Conservation (phyloP, 2,329 filamentous ascomycete genomes). For the Monilinia vaccinii-corymbosi region DNA sequence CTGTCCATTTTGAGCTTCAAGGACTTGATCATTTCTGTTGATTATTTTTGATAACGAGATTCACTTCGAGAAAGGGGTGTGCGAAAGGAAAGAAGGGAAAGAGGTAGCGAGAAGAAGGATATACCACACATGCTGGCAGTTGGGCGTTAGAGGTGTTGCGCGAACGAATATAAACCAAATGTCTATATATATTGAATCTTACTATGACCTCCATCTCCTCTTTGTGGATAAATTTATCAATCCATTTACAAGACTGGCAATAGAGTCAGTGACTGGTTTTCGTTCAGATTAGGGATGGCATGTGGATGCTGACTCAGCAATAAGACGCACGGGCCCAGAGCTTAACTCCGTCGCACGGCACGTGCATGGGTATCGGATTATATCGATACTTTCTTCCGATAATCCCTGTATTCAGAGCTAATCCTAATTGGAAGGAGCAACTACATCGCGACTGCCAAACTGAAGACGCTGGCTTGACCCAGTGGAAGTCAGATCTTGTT, state of each 20-base stretch:
- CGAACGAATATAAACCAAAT: not conserved
- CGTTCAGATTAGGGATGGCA: too few species aligned
- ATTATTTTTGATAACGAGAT: not conserved
- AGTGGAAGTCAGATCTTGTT: not conserved
- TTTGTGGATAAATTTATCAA: too few species aligned
- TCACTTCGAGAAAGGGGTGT: not conserved
- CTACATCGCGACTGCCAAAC: constrained; percentile 6
- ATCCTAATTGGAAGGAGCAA: constrained; percentile 7
- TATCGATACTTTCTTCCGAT: not conserved
- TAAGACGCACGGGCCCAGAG: too few species aligned
- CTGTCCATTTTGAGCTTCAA: not conserved
- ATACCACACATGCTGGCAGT: not conserved
- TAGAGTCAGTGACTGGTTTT: too few species aligned
- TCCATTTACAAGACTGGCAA: too few species aligned
- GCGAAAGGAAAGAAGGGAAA: too few species aligned
- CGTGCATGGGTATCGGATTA: not conserved
- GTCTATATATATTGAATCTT: not conserved
- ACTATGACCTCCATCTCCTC: too few species aligned
- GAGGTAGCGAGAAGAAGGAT: not conserved
- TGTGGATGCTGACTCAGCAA: not conserved
- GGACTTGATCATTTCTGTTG: not conserved
- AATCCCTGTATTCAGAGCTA: not conserved
- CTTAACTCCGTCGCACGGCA: too few species aligned
- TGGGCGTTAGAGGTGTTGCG: not conserved
- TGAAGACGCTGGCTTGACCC: constrained; percentile 6